Evolutionary conservation across 441 rosid species (phyloP), one percentile per base, ranked within the genome.

Genomic region (Syzygium malaccense): DNA sequence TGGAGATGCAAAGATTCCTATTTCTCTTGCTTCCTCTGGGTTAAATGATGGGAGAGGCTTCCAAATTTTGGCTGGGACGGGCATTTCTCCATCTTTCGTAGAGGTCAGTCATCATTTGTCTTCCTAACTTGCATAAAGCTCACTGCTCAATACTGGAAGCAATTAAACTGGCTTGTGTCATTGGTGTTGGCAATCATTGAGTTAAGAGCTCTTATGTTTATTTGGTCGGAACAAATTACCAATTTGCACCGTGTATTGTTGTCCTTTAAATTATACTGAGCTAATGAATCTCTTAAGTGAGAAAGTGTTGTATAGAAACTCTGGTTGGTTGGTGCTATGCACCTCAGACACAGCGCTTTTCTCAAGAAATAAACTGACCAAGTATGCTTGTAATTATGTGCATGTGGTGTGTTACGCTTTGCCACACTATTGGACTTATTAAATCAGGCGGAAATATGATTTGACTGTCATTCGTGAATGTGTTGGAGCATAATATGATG

Each of bases 81-180:
- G 66, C 83, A 87, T 78, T 10, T 78, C 87, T 87, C 48, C 85
- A 30, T 85, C 91, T 91, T 91, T 92, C 7, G 64, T 89, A 49
- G 91, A 93, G 96, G 96, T 95, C 91, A 91, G 91, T 25, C 37
- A 15, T 60, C 48, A 15, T 86, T 51, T 41, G 84, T 78, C 30
- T 78, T 41, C 84, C 30, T 78, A 45, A 78, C 53, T 2, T 78
- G 84, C 30, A 25, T 45, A 45, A 78, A 45, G 84, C 84, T 25
- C 84, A 13, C 23, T 78, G 84, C 19, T 25, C 53, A 78, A 25
- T 78, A 41, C 30, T 78, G 10, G 10, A 45, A 45, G 84, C 84
- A 78, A 45, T 78, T 53, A 45, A 78, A 78, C 18, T 78, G 53
- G 84, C 30, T 45, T 78, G 53, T 25, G n/a, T 78, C 19, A 2